These are phyloP conservation scores for Vigna angularis DNA, from an alignment of 306 rosid genomes.

Conservation along the genomic window DNA sequence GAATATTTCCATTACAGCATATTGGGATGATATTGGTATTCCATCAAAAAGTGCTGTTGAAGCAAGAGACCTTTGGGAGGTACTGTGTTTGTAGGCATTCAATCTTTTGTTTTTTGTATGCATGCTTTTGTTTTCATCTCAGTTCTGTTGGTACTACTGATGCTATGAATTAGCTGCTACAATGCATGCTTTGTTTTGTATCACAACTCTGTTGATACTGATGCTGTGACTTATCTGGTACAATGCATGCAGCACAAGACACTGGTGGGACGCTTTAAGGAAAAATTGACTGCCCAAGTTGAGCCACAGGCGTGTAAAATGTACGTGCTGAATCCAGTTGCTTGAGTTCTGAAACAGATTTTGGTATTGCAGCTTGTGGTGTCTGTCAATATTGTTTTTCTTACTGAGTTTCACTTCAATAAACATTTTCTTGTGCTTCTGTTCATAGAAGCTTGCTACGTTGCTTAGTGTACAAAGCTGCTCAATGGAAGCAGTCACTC, in stretches of 20 bases:
- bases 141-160: background rate
- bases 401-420: conserved; percentile 12
- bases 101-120: background rate
- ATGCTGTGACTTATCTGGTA: background rate
- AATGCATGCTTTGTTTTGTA: background rate
- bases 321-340: conserved; percentile 73
- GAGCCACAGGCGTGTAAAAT: conserved; percentile 76
- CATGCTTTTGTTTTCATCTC: background rate
- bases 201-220: background rate
- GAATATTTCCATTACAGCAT: conserved; percentile 53
- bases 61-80: conserved; percentile 98
- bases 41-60: conserved; percentile 62
- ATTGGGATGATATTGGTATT: conserved; percentile 91
- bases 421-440: conserved; percentile 30
- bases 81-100: conserved; percentile 32
- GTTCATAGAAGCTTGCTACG: background rate
- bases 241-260: conserved; percentile 78
- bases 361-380: conserved; percentile 24
- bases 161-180: too few species aligned
- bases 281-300: conserved; percentile 67
- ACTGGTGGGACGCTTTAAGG: conserved; percentile 56
- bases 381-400: background rate
- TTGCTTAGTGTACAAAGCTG: conserved; percentile 1
- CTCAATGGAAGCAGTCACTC: background rate
- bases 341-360: conserved; percentile 43